Conservation (phyloP, 176 grass and related monocot species). For the Elymus sibiricus region DNA sequence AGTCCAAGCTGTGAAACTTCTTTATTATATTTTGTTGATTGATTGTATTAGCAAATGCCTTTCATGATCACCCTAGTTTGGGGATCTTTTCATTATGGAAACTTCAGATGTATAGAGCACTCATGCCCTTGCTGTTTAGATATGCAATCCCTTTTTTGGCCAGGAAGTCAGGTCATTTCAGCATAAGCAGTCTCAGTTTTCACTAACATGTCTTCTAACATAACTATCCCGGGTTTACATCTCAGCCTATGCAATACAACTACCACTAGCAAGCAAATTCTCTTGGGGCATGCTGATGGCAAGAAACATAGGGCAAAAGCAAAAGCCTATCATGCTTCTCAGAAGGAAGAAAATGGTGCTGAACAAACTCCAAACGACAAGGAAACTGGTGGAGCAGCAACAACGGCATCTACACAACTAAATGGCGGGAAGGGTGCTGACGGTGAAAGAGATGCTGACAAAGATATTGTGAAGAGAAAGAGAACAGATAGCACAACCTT, state of each 20-base stretch:
- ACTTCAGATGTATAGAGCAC: neutral
- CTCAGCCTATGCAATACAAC: constrained; percentile 88
- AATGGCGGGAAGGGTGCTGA: constrained; percentile 37
- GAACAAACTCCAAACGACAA: constrained; percentile 41
- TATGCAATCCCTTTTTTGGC: neutral
- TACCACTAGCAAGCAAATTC: constrained; percentile 87
- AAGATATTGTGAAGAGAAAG: constrained; percentile 69
- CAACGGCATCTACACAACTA: constrained; percentile 21
- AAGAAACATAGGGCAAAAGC: constrained; percentile 98
- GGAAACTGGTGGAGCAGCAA: constrained; percentile 27
- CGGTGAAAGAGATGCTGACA: neutral
- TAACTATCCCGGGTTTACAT: constrained; percentile 23
- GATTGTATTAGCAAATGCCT: neutral
- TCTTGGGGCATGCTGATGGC: constrained; percentile 80
- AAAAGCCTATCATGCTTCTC: constrained; percentile 81
- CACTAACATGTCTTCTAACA: neutral
- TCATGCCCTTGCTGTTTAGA: neutral
- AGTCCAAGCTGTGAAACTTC: neutral
- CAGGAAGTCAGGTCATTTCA: neutral
- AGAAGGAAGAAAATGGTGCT: constrained; percentile 47
- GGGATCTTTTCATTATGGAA: neutral
- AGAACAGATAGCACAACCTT: constrained; percentile 34
- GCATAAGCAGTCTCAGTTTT: neutral
- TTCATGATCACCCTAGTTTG: neutral
- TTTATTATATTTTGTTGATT: neutral